Percentiles rank a stretch among this genome's conserved stretches.
Evolutionary conservation across 257 asterid species (phyloP).

Genomic region (Paulownia fortunei): DNA sequence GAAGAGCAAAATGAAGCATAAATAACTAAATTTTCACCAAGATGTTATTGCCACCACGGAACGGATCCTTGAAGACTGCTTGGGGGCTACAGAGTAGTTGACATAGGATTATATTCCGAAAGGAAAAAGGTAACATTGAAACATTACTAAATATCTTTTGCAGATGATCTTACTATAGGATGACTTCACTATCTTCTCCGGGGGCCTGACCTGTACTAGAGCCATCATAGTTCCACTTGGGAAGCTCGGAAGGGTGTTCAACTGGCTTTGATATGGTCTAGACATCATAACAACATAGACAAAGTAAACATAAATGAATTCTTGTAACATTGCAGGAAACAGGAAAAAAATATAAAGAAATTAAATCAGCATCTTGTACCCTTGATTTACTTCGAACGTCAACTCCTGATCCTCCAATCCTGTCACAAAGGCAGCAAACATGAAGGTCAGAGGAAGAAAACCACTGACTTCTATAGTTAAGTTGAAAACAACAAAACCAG

Average conservation of each 20-base stretch:
- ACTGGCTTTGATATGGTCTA: slow-evolving; percentile 75
- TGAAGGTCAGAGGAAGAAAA: no score
- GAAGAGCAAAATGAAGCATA: neutral
- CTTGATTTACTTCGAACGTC: slow-evolving; percentile 95
- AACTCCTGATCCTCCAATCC: slow-evolving; percentile 96
- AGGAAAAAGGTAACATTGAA: neutral
- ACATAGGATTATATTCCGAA: slow-evolving; percentile 16
- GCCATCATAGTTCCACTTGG: slow-evolving; percentile 91
- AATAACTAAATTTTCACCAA: slow-evolving; percentile 48
- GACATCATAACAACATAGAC: slow-evolving; percentile 20
- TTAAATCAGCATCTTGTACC: slow-evolving; percentile 51
- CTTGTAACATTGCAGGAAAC: neutral
- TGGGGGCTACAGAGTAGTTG: slow-evolving; percentile 59
- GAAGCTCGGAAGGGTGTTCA: slow-evolving; percentile 77
- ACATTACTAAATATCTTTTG: neutral
- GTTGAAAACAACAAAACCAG: no score
- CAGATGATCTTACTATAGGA: slow-evolving; percentile 63
- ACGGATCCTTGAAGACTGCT: slow-evolving; percentile 89
- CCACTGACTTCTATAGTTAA: no score
- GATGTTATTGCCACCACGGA: slow-evolving; percentile 86
- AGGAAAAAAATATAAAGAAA: neutral
- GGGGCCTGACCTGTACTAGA: slow-evolving; percentile 93
- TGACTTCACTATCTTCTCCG: slow-evolving; percentile 88
- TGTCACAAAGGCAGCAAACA: slow-evolving; percentile 38
- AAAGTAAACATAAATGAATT: slow-evolving; percentile 1